Evolutionary conservation across 169 alveolate genomes (phyloP), one percentile per base, ranked within the genome.

Genomic region (Perkinsus chesapeaki): DNA sequence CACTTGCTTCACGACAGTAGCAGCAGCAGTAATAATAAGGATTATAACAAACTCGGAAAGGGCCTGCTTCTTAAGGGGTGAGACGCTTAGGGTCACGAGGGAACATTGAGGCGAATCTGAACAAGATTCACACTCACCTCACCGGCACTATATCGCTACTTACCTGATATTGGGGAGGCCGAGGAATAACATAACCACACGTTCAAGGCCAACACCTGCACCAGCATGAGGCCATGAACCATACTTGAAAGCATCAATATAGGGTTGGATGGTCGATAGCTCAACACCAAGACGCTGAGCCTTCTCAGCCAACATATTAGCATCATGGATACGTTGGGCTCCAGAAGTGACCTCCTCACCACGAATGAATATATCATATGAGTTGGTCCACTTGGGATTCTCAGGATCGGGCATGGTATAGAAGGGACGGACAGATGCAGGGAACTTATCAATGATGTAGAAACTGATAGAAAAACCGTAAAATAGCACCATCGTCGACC

Each of bases 201-300:
- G 97, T 95, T 99, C 99, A 91, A 99, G 98, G 48, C 99, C 99
- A 93, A 99, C 98, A 38, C 99, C 99, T 92, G 99, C 98, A 90
- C 99, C 99, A 0, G 99, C 99, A 94, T 99, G 99, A 38, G 99
- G 99, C 39, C 97, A 98, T 27, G 99, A 99, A 39, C 99, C 99
- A 94, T 96, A 97, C 93, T 97, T 97, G 97, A 99, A 98, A 34
- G 99, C 96, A 90, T 99, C 99, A 39, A 98, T 96, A 96, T 99
- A 99, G 94, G 96, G 98, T 94, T 97, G 94, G 43, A 98, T 96
- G 90, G 99, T 97, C 60, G 96, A 96, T 39, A 97, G 98, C 94
- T 97, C 98, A 48, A 94, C 95, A 92, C 95, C 39, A 96, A 95
- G 27, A 94, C 60, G 73, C 95, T 96, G 39, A 48, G 95, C 92